Percentiles rank a stretch among this genome's conserved stretches.
Conservation (phyloP, 805 yeast species). For the Candida hungchunana region DNA sequence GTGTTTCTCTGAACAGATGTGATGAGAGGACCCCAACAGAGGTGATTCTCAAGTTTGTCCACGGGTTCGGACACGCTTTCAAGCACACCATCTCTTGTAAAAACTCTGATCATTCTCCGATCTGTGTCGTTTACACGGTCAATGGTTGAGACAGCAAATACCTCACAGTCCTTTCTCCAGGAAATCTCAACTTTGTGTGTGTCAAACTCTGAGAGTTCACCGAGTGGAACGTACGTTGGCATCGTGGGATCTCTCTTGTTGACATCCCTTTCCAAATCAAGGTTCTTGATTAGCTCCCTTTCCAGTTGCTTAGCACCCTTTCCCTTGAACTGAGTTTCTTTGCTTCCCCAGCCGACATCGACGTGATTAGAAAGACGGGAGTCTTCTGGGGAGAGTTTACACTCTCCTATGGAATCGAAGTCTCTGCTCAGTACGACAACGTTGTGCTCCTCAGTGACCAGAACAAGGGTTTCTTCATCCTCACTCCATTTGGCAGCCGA, state of each 20-base stretch:
- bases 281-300: constrained; percentile 46
- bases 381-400: constrained; percentile 54
- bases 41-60: constrained; percentile 66
- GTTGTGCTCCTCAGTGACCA: constrained; percentile 60
- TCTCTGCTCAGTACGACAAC: constrained; percentile 65
- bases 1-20: constrained; percentile 71
- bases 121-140: constrained; percentile 38
- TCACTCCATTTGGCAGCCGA: constrained; percentile 79
- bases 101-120: constrained; percentile 81
- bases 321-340: constrained; percentile 95
- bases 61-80: constrained; percentile 87
- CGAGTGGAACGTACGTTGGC: constrained; percentile 65
- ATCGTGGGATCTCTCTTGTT: constrained; percentile 87
- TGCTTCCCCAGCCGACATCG: constrained; percentile 97
- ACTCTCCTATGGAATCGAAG: constrained; percentile 77
- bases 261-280: constrained; percentile 64
- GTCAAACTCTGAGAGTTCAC: constrained; percentile 58
- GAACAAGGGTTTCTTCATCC: constrained; percentile 80
- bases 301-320: constrained; percentile 81
- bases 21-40: constrained; percentile 87
- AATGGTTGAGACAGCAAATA: constrained; percentile 60
- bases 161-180: constrained; percentile 97
- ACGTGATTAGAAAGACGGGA: constrained; percentile 73
- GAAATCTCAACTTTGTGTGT: constrained; percentile 46
- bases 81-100: constrained; percentile 70